These are phyloP conservation scores for Malus fusca DNA, from an alignment of 306 rosid species.

Conservation along the genomic window DNA sequence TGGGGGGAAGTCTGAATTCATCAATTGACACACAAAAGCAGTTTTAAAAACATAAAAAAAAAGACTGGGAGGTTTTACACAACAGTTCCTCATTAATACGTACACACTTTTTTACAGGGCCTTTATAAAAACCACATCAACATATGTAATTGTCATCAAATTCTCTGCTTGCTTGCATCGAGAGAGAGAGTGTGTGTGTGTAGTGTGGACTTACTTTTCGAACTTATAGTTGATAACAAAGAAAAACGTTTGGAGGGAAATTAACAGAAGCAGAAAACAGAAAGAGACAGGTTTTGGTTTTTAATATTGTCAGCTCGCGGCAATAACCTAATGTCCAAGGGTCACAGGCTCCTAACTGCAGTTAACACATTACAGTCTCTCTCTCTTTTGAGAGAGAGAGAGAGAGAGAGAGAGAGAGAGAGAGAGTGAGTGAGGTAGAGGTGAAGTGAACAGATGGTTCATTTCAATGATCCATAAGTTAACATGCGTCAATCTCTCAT, in stretches of 20 bases:
- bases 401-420: not conserved
- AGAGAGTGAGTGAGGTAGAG: not conserved
- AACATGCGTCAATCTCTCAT: not conserved
- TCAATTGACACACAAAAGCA: not conserved
- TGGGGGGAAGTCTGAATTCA: not conserved
- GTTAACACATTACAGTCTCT: conserved; percentile 25
- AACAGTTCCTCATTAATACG: not conserved
- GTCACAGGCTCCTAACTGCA: conserved; percentile 33
- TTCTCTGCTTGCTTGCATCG: not conserved
- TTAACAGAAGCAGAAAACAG: not conserved
- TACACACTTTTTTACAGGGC: not conserved
- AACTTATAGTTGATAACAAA: not conserved
- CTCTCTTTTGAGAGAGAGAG: not conserved
- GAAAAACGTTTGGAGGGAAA: not conserved
- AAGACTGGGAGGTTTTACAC: not conserved
- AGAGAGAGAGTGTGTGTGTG: not conserved
- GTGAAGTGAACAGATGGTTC: conserved; percentile 3
- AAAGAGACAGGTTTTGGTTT: not conserved
- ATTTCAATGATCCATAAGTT: conserved; percentile 17
- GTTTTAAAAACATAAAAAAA: not conserved
- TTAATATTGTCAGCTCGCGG: not conserved
- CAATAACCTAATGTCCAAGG: not conserved
- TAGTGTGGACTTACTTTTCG: not conserved
- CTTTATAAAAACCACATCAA: not conserved
- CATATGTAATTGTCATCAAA: not conserved